Conservation (phyloP, 148 eudicot species). For the Diospyros lotus region DNA sequence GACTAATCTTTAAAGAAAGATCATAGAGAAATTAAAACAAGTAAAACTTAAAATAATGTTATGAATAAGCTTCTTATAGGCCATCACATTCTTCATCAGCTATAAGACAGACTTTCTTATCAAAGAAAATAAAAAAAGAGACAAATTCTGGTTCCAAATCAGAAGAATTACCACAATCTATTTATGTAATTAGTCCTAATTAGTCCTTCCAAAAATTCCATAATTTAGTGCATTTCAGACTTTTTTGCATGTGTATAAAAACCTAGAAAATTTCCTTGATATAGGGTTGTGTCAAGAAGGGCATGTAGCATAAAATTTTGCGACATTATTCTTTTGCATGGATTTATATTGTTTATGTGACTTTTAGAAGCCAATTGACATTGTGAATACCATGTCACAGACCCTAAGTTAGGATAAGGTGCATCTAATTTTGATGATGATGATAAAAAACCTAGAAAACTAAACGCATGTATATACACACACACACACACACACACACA, state of each 20-base stretch:
- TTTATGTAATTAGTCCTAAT: not conserved
- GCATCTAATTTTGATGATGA: too few species aligned
- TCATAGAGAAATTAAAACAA: not conserved
- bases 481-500: too few species aligned
- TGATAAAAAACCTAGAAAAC: too few species aligned
- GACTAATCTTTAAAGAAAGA: not conserved
- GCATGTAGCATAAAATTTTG: too few species aligned
- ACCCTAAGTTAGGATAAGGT: too few species aligned
- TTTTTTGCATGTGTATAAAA: not conserved
- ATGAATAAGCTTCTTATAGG: not conserved
- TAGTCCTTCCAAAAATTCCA: slow-evolving; percentile 1
- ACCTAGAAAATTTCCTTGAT: not conserved
- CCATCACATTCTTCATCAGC: not conserved
- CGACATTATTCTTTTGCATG: too few species aligned
- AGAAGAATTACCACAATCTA: not conserved
- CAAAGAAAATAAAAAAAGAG: not conserved
- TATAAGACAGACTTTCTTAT: not conserved
- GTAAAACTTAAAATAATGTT: not conserved
- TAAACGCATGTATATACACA: too few species aligned
- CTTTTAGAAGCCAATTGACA: too few species aligned
- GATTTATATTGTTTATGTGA: too few species aligned
- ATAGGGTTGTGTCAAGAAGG: too few species aligned
- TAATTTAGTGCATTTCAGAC: not conserved
- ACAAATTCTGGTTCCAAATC: not conserved
- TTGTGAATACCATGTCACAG: too few species aligned